These are phyloP conservation scores for Leccinum subtestaceum DNA, from an alignment of 768 basidiomycete genomes.

Conservation along the genomic window DNA sequence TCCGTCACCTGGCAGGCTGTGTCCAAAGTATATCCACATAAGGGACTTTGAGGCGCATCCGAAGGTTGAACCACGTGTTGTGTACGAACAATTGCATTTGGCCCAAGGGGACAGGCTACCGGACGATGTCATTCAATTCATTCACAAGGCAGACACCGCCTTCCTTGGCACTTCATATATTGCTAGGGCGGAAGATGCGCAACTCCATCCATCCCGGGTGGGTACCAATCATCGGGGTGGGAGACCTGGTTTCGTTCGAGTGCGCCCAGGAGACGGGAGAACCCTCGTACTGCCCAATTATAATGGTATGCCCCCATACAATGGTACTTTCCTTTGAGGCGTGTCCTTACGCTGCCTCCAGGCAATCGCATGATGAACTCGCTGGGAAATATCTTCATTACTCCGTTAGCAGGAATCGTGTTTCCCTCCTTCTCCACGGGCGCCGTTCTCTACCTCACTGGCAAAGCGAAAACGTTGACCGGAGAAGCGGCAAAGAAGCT, in stretches of 20 bases:
- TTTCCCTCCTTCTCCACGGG: slow-evolving; percentile 54
- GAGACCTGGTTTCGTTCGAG: slow-evolving; percentile 57
- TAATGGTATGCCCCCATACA: slow-evolving; percentile 37
- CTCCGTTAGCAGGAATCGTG: slow-evolving; percentile 55
- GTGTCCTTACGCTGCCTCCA: slow-evolving; percentile 16
- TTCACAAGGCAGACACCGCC: slow-evolving; percentile 49
- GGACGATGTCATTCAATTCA: slow-evolving; percentile 45
- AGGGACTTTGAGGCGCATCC: slow-evolving; percentile 45
- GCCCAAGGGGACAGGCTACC: slow-evolving; percentile 42
- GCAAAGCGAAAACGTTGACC: slow-evolving; percentile 49
- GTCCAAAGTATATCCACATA: slow-evolving; percentile 63
- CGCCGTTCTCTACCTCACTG: slow-evolving; percentile 59
- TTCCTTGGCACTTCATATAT: slow-evolving; percentile 55
- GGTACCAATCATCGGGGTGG: slow-evolving; percentile 68
- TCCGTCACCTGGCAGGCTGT: slow-evolving; percentile 39
- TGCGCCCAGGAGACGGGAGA: slow-evolving; percentile 51
- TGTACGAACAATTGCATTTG: slow-evolving; percentile 34
- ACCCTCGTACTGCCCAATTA: slow-evolving; percentile 61
- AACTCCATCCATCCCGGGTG: slow-evolving; percentile 51
- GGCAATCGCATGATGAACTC: slow-evolving; percentile 65
- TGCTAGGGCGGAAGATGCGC: slow-evolving; percentile 37
- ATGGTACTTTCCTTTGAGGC: not conserved
- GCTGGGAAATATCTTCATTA: slow-evolving; percentile 58
- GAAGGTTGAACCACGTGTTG: slow-evolving; percentile 35
- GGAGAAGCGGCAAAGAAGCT: slow-evolving; percentile 44